Evolutionary conservation across 1,284 basidiomycete genomes (phyloP), one percentile per base, ranked within the genome.

Genomic region (Puccinia polysora): DNA sequence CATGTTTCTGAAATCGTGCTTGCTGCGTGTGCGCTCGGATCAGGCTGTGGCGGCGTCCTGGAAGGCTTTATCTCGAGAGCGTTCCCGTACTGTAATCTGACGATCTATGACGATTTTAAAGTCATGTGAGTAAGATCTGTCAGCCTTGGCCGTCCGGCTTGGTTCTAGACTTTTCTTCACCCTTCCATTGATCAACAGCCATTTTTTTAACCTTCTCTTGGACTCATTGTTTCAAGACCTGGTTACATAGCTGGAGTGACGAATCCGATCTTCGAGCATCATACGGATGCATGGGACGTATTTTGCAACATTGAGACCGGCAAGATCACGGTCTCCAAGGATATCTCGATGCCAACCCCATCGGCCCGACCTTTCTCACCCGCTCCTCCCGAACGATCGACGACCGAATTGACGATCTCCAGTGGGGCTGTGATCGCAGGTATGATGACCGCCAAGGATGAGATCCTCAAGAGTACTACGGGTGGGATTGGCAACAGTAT

Each of bases 241-340:
- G 92, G 90, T 12, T 98, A 89, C 79, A 92, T 98, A 70, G 94
- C 93, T 4, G 94, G 94, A 2, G 93, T 97, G 1, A 95, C 91
- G 2, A 97, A 98, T 78, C 94, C 94, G 0, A 91, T 95, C 36
- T 97, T 97, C 79, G 91, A 94, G 43, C 43, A 59, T 2, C 65
- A 69, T 45, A 69, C 64, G 12, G 63, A 65, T 18, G 49, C 65
- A 36, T 98, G 95, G 95, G 94, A 98, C 80, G 83, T 98, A 1
- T 83, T 97, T 45, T 89, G 91, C 79, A 91, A 97, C 78, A 86
- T 96, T 73, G 88, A 91, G 67, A 87, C 87, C 0, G 90, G 90
- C 4, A 86, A 86, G 63, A 88, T 97, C 74, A 88, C 87, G 1
- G 87, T 97, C 1, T 87, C 89, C 50, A 93, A 89, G 79, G 89